These are phyloP conservation scores for Melanopsichium pennsylvanicum DNA, from an alignment of 1,284 basidiomycete species.

Conservation along the genomic window DNA sequence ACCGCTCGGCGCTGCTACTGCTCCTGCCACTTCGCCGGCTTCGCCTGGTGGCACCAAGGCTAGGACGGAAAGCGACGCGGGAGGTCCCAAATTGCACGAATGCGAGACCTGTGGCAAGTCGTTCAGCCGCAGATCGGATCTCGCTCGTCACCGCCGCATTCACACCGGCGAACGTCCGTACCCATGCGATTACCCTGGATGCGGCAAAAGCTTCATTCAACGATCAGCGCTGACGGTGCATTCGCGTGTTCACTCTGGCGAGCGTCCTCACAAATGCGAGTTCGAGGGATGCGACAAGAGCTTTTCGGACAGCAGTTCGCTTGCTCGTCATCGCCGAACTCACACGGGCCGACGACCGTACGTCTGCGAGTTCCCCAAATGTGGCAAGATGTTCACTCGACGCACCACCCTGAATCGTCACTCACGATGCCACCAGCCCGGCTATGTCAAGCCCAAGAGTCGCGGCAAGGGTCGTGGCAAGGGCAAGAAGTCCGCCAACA, in stretches of 20 bases:
- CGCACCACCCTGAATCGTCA: conserved; percentile 66
- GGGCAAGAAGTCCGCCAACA: conserved; percentile 41
- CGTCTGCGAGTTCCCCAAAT: conserved; percentile 62
- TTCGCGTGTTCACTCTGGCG: conserved; percentile 83
- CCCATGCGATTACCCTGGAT: conserved; percentile 69
- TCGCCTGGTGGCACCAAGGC: conserved; percentile 27
- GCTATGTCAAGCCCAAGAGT: conserved; percentile 54
- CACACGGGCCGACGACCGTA: conserved; percentile 70
- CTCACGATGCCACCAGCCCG: conserved; percentile 57
- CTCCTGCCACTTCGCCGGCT: conserved; percentile 25
- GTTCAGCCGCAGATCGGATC: conserved; percentile 62
- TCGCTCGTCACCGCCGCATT: conserved; percentile 76
- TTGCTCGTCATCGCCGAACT: conserved; percentile 76
- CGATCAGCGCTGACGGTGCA: conserved; percentile 79
- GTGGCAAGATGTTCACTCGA: conserved; percentile 64
- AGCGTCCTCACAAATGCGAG: conserved; percentile 82
- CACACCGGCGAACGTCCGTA: conserved; percentile 89
- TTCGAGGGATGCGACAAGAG: conserved; percentile 72
- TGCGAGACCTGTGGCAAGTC: conserved; percentile 63
- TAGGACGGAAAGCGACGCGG: conserved; percentile 61
- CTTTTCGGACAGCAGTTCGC: conserved; percentile 71
- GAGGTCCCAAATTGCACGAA: conserved; percentile 63
- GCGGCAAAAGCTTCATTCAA: conserved; percentile 65
- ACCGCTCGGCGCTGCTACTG: conserved; percentile 13
- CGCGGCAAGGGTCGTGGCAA: conserved; percentile 46